Base-by-base conservation (phyloP, 805 yeast genomes). In the Metschnikowia borealis region DNA sequence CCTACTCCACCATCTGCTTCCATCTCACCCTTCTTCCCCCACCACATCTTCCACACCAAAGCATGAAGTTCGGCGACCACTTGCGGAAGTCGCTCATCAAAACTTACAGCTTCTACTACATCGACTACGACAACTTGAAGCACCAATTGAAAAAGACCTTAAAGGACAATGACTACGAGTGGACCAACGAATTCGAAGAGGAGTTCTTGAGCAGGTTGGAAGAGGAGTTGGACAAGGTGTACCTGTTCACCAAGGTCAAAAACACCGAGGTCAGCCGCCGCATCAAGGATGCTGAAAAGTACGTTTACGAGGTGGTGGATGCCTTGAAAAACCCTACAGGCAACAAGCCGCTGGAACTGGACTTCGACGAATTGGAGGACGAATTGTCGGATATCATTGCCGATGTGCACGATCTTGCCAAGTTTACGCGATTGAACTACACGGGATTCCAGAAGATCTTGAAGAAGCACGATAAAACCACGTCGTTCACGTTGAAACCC, bases 371-470 rank as follows among this genome's bases (percentile, higher is more conserved):
- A 45, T 67, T 69, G 58, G 78, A 74, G 61, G 70, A 69, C 47
- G 75, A 69, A 48, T 65, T 74, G 48, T 63, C 70, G 32, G 97
- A 91, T 60, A 84, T 94, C 60, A 91, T 94, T 68, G 97, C 97
- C 20, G 97, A 91, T 70, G 97, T 94, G 41, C 97, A 94, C 64
- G 99, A 94, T 68, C 79, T 94, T 62, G 96, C 96, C 57, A 92
- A 92, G 67, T 94, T 89, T 68, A 82, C 97, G 17, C 80, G 96
- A 54, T 80, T 94, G 64, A 94, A 94, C 70, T 94, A 94, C 74
- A 91, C 96, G 18, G 99, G 99, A 2, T 94, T 94, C 75, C 96
- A 89, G 69, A 94, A 94, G 69, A 94, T 94, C 60, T 81, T 94
- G 64, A 94, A 94, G 73, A 94, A 94, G 70, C 99, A 94, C 68